Conservation (phyloP, 2,329 filamentous ascomycete species). For the Sphaceloma murrayae region DNA sequence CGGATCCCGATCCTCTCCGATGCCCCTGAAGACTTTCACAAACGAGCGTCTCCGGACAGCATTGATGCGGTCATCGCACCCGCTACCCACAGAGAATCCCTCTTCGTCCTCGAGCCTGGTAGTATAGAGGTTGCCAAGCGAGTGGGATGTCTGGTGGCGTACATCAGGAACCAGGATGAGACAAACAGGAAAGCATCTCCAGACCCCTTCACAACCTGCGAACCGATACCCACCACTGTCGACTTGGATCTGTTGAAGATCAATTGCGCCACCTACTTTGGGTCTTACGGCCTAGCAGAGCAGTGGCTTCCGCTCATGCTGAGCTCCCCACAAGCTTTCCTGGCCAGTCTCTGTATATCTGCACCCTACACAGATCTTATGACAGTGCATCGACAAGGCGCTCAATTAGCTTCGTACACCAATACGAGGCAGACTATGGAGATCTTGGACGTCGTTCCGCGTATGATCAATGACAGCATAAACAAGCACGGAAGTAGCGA, state of each 20-base stretch:
- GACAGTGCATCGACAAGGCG: slow-evolving; percentile 19
- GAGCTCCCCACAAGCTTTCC: slow-evolving; percentile 23
- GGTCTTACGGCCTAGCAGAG: slow-evolving; percentile 23
- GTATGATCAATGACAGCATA: slow-evolving; percentile 25
- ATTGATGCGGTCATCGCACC: slow-evolving; percentile 8
- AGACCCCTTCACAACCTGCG: background rate
- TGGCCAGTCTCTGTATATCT: slow-evolving; percentile 28
- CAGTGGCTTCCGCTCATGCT: slow-evolving; percentile 27
- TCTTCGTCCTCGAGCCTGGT: slow-evolving; percentile 3
- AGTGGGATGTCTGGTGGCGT: slow-evolving; percentile 5
- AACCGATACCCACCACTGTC: background rate
- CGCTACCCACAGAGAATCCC: slow-evolving; percentile 1
- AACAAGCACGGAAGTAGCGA: slow-evolving; percentile 24
- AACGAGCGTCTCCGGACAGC: too few species aligned
- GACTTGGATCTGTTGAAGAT: slow-evolving; percentile 8
- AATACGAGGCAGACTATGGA: slow-evolving; percentile 15
- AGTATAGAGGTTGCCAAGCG: slow-evolving; percentile 2
- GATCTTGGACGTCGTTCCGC: slow-evolving; percentile 15
- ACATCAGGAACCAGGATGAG: background rate
- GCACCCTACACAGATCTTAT: slow-evolving; percentile 29
- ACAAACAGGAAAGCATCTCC: background rate
- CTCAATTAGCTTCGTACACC: background rate
- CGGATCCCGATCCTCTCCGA: background rate
- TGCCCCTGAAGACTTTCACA: slow-evolving; percentile 5
- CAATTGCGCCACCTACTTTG: slow-evolving; percentile 23